phyloP scores from a whole-genome alignment of 75 land plant species.

The Cryptomeria japonica region DNA sequence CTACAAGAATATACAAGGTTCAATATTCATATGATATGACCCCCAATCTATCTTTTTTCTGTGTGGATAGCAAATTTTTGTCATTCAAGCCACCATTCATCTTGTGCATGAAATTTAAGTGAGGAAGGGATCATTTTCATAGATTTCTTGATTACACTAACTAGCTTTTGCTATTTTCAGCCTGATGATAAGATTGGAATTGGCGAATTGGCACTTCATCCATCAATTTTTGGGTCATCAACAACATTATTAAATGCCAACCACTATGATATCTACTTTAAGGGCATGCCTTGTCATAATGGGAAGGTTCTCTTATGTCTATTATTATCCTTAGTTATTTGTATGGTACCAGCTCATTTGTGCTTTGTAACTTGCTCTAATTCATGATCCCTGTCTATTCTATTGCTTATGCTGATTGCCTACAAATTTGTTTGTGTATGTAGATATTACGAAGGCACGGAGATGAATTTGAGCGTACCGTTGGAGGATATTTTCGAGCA shows the following conservation, averaged over 20 bases:
- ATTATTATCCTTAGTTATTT: not conserved
- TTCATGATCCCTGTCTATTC: not conserved
- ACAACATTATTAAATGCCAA: slow-evolving; percentile 78
- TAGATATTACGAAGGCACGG: slow-evolving; percentile 94
- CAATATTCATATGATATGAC: not conserved
- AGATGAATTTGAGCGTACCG: slow-evolving; percentile 85
- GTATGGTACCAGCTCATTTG: not conserved
- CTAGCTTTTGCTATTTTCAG: slow-evolving; percentile 29
- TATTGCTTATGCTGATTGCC: not conserved
- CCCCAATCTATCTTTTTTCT: not conserved
- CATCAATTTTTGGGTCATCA: slow-evolving; percentile 81
- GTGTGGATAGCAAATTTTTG: not conserved
- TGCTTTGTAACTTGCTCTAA: not conserved
- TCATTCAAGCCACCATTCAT: not conserved
- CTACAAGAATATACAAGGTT: not conserved
- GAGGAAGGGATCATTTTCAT: not conserved
- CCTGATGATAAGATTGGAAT: slow-evolving; percentile 50
- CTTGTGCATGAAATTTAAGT: not conserved
- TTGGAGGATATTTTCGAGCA: slow-evolving; percentile 78
- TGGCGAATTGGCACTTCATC: slow-evolving; percentile 90
- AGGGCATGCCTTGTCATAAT: slow-evolving; percentile 78
- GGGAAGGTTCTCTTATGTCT: slow-evolving; percentile 56
- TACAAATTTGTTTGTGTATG: slow-evolving; percentile 4
- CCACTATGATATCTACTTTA: slow-evolving; percentile 87
- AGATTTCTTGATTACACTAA: not conserved